Evolutionary conservation across 2,329 filamentous ascomycete species (phyloP).

Genomic region (Macroventuria anomochaeta): DNA sequence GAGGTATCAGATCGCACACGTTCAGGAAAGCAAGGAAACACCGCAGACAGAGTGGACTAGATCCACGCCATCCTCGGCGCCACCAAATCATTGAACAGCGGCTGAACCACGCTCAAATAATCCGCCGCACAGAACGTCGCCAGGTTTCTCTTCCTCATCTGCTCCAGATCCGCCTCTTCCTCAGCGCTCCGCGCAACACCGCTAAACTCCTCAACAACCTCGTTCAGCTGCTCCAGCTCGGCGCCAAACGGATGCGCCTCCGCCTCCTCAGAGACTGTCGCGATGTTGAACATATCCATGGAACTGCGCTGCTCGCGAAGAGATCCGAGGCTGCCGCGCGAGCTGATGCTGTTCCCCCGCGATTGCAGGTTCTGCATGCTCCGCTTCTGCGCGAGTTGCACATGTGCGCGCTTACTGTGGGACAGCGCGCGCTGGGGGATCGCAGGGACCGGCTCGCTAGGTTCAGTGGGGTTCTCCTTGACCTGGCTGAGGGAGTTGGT

Average conservation of each 20-base stretch:
- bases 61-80: slow-evolving; percentile 46
- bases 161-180: slow-evolving; percentile 75
- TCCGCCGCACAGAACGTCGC: slow-evolving; percentile 78
- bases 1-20: not conserved
- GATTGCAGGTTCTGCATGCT: slow-evolving; percentile 58
- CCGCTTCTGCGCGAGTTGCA: slow-evolving; percentile 73
- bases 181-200: slow-evolving; percentile 63
- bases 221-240: slow-evolving; percentile 89
- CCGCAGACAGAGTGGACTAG: slow-evolving; percentile 14
- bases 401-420: slow-evolving; percentile 87
- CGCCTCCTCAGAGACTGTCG: slow-evolving; percentile 35
- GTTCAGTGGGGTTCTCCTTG: slow-evolving; percentile 25
- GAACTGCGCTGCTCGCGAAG: slow-evolving; percentile 60
- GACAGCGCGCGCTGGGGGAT: slow-evolving; percentile 82
- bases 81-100: slow-evolving; percentile 54
- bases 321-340: slow-evolving; percentile 59
- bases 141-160: slow-evolving; percentile 73
- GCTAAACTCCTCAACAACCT: slow-evolving; percentile 88
- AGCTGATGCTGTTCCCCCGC: slow-evolving; percentile 15
- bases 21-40: not conserved
- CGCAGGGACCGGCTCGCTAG: slow-evolving; percentile 60
- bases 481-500: slow-evolving; percentile 40
- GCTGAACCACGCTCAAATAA: slow-evolving; percentile 81
- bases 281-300: slow-evolving; percentile 50
- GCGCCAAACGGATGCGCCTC: slow-evolving; percentile 79